Base-by-base conservation (phyloP, 2,329 filamentous ascomycete species). In the Xylaria sp. region DNA sequence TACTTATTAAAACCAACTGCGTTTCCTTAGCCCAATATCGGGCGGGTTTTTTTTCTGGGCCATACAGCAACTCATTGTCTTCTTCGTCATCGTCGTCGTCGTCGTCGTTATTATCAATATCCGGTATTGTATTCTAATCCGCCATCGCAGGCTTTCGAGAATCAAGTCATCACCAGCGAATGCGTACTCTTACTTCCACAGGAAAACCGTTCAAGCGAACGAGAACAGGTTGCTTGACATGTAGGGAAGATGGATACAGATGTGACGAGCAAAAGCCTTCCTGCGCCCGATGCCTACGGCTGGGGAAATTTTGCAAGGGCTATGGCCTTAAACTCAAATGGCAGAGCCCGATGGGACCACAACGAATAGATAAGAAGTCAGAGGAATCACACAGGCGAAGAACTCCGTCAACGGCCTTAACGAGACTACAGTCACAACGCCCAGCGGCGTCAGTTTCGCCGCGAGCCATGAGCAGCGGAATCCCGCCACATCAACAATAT, bases 221-320 rank as follows among this genome's bases (percentile, higher is more conserved):
- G 1, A 71, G 76, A 48, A 77, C 76, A 8, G 76, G 76, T 6
- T 78, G 76, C 27, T 72, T 74, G 58, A 78, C 76, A n/a, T 75
- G 63, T 54, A 73, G 76, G 10, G 76, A 75, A 29, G 77, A 79
- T n/a, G 78, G 78, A 9, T 79, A 79, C 50, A 79, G 79, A 58
- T 79, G 78, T 44, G 78, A 79, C 40, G 78, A 79, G 69, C 68
- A 74, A 27, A 78, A 74, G 42, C 78, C 78, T 8, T 71, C 70
- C 48, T 79, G 78, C 16, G 73, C 74, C 32, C 73, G 78, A 54
- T 79, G 78, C 16, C 54, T 73, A 48, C 76, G 78, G 5, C 75
- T 79, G 3, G 58, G 65, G 16, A 79, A 79, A 72, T 55, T 59
- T 0, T 79, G 78, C 63, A 75, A 78, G 58, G 78, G 76, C 1